Evolutionary conservation across 768 basidiomycete genomes (phyloP).

Genomic region (Leccinum disarticulatum): DNA sequence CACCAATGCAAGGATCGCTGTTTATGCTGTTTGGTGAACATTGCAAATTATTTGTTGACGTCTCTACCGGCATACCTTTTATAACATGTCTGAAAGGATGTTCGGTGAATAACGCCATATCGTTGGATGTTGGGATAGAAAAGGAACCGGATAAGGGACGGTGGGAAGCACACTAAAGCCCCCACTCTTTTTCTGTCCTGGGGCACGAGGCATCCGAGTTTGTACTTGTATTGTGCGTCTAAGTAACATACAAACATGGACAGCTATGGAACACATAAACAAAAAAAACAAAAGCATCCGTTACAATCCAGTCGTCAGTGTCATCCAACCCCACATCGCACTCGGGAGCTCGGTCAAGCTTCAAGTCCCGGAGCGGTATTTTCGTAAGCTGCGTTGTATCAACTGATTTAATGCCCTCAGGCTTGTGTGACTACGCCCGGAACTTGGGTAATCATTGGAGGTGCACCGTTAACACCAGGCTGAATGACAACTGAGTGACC

Average conservation of each 20-base stretch:
- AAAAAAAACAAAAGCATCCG: slow-evolving; percentile 7
- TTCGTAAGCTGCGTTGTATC: neutral
- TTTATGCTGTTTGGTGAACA: slow-evolving; percentile 14
- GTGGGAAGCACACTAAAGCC: slow-evolving; percentile 26
- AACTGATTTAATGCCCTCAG: slow-evolving; percentile 11
- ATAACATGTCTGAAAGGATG: slow-evolving; percentile 35
- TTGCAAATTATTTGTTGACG: neutral
- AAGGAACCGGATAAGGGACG: slow-evolving; percentile 20
- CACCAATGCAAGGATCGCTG: slow-evolving; percentile 49
- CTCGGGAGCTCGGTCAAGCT: neutral
- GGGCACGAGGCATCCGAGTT: slow-evolving; percentile 29
- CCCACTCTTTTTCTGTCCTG: slow-evolving; percentile 23
- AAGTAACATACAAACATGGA: slow-evolving; percentile 14
- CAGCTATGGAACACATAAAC: slow-evolving; percentile 10
- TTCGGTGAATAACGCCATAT: slow-evolving; percentile 33
- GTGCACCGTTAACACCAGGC: slow-evolving; percentile 59
- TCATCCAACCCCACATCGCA: slow-evolving; percentile 2
- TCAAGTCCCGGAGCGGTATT: neutral
- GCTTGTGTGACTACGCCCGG: slow-evolving; percentile 35
- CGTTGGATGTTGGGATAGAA: slow-evolving; percentile 15
- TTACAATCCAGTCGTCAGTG: slow-evolving; percentile 10
- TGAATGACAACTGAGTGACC: slow-evolving; percentile 70
- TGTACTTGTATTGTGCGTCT: slow-evolving; percentile 12
- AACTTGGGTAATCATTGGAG: slow-evolving; percentile 61
- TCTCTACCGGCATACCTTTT: slow-evolving; percentile 25